Conservation (phyloP, 2,329 filamentous ascomycete species). For the Aspergillus felis region DNA sequence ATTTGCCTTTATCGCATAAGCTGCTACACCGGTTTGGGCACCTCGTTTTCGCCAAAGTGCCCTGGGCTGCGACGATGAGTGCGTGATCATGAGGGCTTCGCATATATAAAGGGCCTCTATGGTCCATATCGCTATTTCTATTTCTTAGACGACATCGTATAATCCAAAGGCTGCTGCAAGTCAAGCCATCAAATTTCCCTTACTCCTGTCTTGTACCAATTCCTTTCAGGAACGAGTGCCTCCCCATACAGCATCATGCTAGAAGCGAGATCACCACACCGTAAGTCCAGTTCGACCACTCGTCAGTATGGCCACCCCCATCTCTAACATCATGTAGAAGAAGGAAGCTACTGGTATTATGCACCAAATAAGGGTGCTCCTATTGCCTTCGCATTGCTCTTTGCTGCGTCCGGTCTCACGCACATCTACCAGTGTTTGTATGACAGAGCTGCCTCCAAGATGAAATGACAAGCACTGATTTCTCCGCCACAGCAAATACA, state of each 20-base stretch:
- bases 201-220: not conserved
- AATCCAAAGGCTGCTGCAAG: not conserved
- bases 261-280: slow-evolving; percentile 23
- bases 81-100: not conserved
- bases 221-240: not conserved
- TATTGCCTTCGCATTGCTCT: slow-evolving; percentile 39
- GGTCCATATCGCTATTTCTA: not conserved
- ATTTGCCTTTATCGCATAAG: too few relatives aligned
- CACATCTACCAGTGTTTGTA: slow-evolving; percentile 40
- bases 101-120: not conserved
- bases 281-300: slow-evolving; percentile 14
- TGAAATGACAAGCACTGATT: slow-evolving; percentile 3
- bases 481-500: slow-evolving; percentile 28
- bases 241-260: slow-evolving; percentile 7
- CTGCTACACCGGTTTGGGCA: slow-evolving; percentile 9
- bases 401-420: slow-evolving; percentile 33
- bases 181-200: not conserved
- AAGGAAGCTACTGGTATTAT: slow-evolving; percentile 39
- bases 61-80: not conserved
- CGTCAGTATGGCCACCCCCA: not conserved
- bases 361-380: slow-evolving; percentile 40
- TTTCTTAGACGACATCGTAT: not conserved
- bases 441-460: not conserved
- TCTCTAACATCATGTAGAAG: slow-evolving; percentile 20
- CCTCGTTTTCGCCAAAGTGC: slow-evolving; percentile 21